Base-by-base conservation (phyloP, 2,329 filamentous ascomycete genomes). In the Fusarium lyarnte region DNA sequence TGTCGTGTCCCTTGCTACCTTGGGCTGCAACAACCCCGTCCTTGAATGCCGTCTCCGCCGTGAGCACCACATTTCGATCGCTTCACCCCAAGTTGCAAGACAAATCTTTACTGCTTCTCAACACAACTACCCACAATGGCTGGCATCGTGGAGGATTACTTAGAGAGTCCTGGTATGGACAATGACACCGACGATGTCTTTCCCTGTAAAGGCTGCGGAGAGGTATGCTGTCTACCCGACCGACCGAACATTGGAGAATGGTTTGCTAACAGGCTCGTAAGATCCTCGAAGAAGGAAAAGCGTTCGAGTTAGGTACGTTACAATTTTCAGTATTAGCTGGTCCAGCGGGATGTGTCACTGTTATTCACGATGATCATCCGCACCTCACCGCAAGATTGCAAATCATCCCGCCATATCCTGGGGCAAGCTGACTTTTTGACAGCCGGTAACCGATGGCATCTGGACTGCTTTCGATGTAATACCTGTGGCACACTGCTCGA, bases 231-330 rank as follows among this genome's bases (percentile, higher is more conserved):
- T 47, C 47, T 49, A 35, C 36, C 66, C 58, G 21, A 23, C 21
- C 45, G 36, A 23, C 8, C 19, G 27, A 35, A 41, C 33, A 25
- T n/a, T 53, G 43, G 38, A 29, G 31, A 47, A 31, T 60, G 31
- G 43, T 71, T 69, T 66, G 59, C 75, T 77, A 63, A 77, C 65
- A 47, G 19, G 55, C 38, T 54, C 49, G 62, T 31, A 69, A 98
- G 94, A 97, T 98, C 75, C 89, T 99, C 25, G 96, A 99, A 83
- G 96, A 99, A 87, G 96, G 96, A 78, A 98, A 98, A 84, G 96
- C 96, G 58, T 99, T 97, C 79, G 96, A 99, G 85, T 88, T 99
- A 78, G 94, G 95, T 98, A 87, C 65, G 87, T 86, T 65, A n/a
- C 35, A 49, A 16, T 41, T 42, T 45, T 25, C 12, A 43, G 29